Percentiles rank a stretch among this genome's conserved stretches.
phyloP scores from a whole-genome alignment of 75 land plant species.

The Selaginella tamariscina region DNA sequence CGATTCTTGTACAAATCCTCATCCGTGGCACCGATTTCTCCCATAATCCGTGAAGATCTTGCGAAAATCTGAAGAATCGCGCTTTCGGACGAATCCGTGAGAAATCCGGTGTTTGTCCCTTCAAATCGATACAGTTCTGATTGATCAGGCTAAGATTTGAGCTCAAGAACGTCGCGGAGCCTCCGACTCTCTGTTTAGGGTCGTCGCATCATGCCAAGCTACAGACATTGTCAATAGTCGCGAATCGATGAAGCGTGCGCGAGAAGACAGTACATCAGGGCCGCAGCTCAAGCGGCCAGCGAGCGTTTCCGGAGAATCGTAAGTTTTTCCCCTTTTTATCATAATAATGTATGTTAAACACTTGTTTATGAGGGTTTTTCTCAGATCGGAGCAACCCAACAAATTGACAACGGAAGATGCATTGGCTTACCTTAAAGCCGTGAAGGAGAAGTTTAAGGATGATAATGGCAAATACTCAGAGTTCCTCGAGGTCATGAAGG shows the following conservation, averaged over 20 bases:
- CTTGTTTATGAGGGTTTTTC: neutral
- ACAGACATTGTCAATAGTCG: neutral
- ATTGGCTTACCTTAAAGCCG: neutral
- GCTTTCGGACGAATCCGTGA: too few species aligned
- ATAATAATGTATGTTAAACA: neutral
- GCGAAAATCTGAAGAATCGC: too few species aligned
- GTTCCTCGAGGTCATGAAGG: constrained; percentile 93
- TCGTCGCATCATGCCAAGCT: neutral
- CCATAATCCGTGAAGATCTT: too few species aligned
- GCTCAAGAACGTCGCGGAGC: too few species aligned
- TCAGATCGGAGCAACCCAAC: neutral
- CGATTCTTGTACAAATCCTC: too few species aligned
- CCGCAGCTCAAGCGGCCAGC: constrained; percentile 5
- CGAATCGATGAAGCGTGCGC: constrained; percentile 10
- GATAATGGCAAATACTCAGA: constrained; percentile 69
- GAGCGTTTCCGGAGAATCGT: constrained; percentile 13
- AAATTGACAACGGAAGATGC: neutral
- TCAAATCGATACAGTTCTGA: too few species aligned
- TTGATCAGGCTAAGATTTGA: too few species aligned
- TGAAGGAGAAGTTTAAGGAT: constrained; percentile 46
- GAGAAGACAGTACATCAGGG: constrained; percentile 15
- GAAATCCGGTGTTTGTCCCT: too few species aligned
- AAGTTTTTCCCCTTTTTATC: neutral
- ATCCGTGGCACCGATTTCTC: too few species aligned
- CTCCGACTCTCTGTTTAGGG: too few species aligned